phyloP scores from a whole-genome alignment of 148 eudicot genomes.

The Agrostemma githago region DNA sequence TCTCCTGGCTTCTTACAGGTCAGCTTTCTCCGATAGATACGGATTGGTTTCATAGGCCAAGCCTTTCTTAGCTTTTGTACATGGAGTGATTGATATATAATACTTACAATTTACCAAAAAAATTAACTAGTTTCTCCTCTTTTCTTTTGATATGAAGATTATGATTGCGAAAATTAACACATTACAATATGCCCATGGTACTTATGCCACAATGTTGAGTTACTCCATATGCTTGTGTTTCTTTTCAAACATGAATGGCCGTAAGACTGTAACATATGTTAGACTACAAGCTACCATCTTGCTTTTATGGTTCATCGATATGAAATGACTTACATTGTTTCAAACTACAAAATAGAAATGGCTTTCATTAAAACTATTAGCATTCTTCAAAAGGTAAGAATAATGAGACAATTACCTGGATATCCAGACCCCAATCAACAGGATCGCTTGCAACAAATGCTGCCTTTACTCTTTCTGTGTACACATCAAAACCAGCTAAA shows the following conservation, averaged over 20 bases:
- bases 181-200: neutral
- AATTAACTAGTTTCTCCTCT: neutral
- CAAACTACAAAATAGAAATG: neutral
- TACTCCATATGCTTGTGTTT: neutral
- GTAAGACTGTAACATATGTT: neutral
- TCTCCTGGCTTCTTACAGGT: neutral
- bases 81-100: too few relatives aligned
- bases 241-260: neutral
- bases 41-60: too few relatives aligned
- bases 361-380: neutral
- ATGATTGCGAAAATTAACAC: neutral
- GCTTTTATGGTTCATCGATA: neutral
- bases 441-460: conserved; percentile 51
- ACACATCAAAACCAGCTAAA: conserved; percentile 23
- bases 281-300: neutral
- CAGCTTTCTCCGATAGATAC: too few relatives aligned
- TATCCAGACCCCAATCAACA: conserved; percentile 68
- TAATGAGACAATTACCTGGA: conserved; percentile 35
- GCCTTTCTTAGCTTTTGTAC: too few relatives aligned
- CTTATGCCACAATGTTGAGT: neutral
- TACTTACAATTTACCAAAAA: too few relatives aligned
- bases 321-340: neutral
- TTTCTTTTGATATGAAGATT: neutral
- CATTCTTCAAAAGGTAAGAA: neutral
- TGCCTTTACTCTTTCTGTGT: conserved; percentile 38